Conservation (phyloP, 1,284 basidiomycete genomes). For the Trichosporon sp. region DNA sequence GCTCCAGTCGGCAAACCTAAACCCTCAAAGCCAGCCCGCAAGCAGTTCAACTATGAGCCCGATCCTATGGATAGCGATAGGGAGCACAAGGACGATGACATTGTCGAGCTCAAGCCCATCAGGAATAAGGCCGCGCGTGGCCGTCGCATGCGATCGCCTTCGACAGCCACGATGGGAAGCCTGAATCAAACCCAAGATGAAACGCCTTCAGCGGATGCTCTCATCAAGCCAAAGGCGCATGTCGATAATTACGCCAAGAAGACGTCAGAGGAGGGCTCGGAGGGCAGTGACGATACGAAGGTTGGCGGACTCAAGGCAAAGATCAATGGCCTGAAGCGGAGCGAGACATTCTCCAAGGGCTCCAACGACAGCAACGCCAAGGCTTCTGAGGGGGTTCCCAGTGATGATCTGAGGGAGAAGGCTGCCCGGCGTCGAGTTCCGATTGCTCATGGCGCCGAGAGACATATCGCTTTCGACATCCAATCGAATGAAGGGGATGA, state of each 20-base stretch:
- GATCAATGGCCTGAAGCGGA: not conserved
- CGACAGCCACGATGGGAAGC: not conserved
- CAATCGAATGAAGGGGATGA: not conserved
- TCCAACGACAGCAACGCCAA: not conserved
- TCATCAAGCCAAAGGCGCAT: not conserved
- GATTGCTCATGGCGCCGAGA: not conserved
- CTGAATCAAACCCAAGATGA: not conserved
- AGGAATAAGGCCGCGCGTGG: not conserved
- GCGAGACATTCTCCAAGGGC: not conserved
- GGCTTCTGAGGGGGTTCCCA: not conserved
- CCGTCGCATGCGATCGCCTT: not conserved
- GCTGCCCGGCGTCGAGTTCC: not conserved
- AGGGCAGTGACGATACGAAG: not conserved
- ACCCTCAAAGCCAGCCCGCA: not conserved
- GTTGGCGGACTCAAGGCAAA: not conserved
- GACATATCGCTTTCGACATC: not conserved
- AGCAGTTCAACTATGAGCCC: not conserved
- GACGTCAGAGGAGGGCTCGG: not conserved
- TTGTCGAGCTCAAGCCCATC: not conserved
- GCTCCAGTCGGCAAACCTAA: not conserved
- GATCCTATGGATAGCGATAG: not conserved
- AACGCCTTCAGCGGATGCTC: not conserved
- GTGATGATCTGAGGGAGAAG: not conserved
- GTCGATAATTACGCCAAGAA: not conserved
- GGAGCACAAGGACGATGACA: not conserved